These are phyloP conservation scores for Chalaropsis ovoidea DNA, from an alignment of 2,329 filamentous ascomycete genomes.

Conservation along the genomic window DNA sequence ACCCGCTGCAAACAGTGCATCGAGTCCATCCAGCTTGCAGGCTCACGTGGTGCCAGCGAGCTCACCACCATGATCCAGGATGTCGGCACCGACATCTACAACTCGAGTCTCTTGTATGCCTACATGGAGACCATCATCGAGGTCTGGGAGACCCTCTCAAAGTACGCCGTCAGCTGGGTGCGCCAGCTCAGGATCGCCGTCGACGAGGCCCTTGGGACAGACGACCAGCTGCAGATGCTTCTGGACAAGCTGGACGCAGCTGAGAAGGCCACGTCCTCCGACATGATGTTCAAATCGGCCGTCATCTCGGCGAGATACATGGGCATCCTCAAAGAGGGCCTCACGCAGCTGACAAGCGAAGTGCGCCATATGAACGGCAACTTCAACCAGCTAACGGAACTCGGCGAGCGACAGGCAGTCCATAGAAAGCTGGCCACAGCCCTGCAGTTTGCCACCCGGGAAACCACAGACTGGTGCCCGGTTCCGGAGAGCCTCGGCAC, in stretches of 20 bases:
- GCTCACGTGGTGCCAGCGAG: neutral
- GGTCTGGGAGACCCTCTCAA: constrained; percentile 8
- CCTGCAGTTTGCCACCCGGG: neutral
- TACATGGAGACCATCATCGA: constrained; percentile 17
- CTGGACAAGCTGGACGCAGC: constrained; percentile 1
- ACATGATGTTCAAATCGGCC: constrained; percentile 16
- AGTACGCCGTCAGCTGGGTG: constrained; percentile 12
- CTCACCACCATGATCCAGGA: neutral
- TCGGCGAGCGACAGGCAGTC: neutral
- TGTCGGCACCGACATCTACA: constrained; percentile 11
- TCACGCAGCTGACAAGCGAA: neutral
- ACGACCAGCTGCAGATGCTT: neutral
- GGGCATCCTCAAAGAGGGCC: constrained; percentile 5
- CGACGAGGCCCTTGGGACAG: neutral
- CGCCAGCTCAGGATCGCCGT: neutral
- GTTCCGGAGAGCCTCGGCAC: neutral
- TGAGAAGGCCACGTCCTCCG: constrained; percentile 2
- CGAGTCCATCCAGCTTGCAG: neutral
- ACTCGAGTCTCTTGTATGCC: constrained; percentile 1
- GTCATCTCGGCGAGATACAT: constrained; percentile 13
- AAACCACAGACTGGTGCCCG: neutral
- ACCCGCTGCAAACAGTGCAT: constrained; percentile 8
- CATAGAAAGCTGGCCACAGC: neutral
- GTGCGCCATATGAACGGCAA: neutral
- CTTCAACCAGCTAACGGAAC: neutral